A percentile compares a stretch with the other conserved stretches of the same genome.
Evolutionary conservation across 306 rosid species (phyloP).

Genomic region (Trichosanthes truncata): DNA sequence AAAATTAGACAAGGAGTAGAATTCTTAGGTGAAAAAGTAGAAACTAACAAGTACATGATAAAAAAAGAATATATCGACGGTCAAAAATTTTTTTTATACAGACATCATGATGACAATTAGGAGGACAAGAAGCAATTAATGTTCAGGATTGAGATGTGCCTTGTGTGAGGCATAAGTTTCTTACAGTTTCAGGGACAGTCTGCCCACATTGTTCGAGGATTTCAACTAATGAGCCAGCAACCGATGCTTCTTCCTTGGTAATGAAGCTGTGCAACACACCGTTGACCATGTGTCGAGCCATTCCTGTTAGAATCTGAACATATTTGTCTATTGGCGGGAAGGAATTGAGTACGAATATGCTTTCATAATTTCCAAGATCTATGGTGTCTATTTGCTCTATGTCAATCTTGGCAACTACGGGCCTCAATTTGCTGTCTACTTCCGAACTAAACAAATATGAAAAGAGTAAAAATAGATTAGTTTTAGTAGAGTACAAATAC

Average conservation of each 20-base stretch:
- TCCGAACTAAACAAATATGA: constrained; percentile 28
- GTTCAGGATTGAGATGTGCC: neutral
- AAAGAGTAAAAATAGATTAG: neutral
- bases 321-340: constrained; percentile 34
- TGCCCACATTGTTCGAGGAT: constrained; percentile 56
- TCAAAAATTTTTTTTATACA: neutral
- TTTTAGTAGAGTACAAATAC: neutral
- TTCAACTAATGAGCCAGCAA: constrained; percentile 35
- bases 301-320: constrained; percentile 33
- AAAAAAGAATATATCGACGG: neutral
- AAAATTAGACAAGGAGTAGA: neutral
- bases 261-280: constrained; percentile 51
- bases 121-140: neutral
- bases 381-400: constrained; percentile 25
- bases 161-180: constrained; percentile 28
- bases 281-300: constrained; percentile 48
- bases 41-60: neutral
- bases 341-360: constrained; percentile 36
- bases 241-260: constrained; percentile 25
- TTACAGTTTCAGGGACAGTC: constrained; percentile 40
- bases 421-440: constrained; percentile 11
- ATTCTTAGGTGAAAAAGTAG: neutral
- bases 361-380: constrained; percentile 38
- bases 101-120: neutral
- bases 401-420: constrained; percentile 26